Conservation (phyloP, 768 basidiomycete species). For the Kwoniella europaea region DNA sequence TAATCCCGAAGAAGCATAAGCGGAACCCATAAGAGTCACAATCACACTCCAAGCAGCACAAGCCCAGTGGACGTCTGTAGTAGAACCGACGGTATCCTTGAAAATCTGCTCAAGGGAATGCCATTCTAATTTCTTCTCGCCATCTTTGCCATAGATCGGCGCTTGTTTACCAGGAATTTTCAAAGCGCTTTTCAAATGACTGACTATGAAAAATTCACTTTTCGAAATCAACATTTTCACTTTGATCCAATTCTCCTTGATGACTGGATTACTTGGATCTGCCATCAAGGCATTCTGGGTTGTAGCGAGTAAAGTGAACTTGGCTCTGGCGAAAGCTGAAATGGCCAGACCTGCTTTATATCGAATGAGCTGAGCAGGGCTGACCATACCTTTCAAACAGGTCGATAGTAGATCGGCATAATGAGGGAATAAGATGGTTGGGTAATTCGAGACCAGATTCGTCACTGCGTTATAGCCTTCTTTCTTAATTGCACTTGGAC, state of each 20-base stretch:
- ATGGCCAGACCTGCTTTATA: constrained; percentile 40
- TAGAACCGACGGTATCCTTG: constrained; percentile 42
- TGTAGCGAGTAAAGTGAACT: constrained; percentile 29
- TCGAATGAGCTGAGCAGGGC: constrained; percentile 27
- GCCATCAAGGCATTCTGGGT: constrained; percentile 12
- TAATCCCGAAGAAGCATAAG: constrained; percentile 43
- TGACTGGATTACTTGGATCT: constrained; percentile 11
- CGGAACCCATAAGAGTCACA: constrained; percentile 49
- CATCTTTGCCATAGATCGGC: constrained; percentile 29
- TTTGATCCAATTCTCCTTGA: constrained; percentile 33
- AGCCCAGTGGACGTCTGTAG: constrained; percentile 50
- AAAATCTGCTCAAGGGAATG: constrained; percentile 33
- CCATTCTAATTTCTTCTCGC: constrained; percentile 46
- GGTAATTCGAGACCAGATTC: constrained; percentile 47
- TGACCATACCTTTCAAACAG: constrained; percentile 35
- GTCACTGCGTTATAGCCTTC: constrained; percentile 45
- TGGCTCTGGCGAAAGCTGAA: constrained; percentile 45
- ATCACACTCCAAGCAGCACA: constrained; percentile 51
- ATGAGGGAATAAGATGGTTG: constrained; percentile 45
- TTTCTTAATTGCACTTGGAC: constrained; percentile 37
- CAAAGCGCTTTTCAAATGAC: constrained; percentile 30
- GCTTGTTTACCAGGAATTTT: constrained; percentile 24
- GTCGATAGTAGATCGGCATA: constrained; percentile 45
- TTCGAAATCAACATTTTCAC: constrained; percentile 25
- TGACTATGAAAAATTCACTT: constrained; percentile 33